Base-by-base conservation (phyloP, 306 rosid species). In the Herpetospermum pedunculosum region DNA sequence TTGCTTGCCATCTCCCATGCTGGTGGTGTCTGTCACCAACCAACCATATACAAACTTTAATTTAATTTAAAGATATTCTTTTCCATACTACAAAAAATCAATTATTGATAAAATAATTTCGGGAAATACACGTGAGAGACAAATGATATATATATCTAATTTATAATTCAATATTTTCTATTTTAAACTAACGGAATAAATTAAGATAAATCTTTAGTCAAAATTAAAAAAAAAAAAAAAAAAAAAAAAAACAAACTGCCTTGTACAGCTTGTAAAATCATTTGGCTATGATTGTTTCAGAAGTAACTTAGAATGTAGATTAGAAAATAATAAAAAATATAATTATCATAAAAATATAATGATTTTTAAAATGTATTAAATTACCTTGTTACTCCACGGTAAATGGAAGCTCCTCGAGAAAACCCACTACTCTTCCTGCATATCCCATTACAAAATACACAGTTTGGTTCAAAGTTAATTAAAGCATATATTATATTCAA, bases 1-100 rank as follows among this genome's bases (percentile, higher is more conserved):
- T 86, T 1, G 97, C 97, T 81, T 92, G 97, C 97, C 97, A 92
- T 81, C 97, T 88, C 54, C 97, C 97, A 71, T 92, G 97, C 79
- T 92, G 98, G 75, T 92, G 98, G 76, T 92, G 98, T 71, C 98
- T 92, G 81, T 80, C 72, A 41, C 21, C 63, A 74, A 58, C 72
- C 35, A 4, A 4, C 32, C 43, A 38, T 16, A 29, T 40, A 41
- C 54, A 62, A 9, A 47, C 38, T 5, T 30, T 16, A 12, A 13
- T 77, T 32, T 57, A 41, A 70, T 44, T 15, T 1, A 23, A 32
- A 68, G 3, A 70, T 37, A 29, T 40, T 44, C 18, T n/a, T 5
- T 15, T 49, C n/a, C n/a, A n/a, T n/a, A n/a, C n/a, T n/a, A n/a
- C n/a, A n/a, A n/a, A n/a, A n/a, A n/a, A n/a, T n/a, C n/a, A n/a